These are phyloP conservation scores for Fusarium incarnatum DNA, from an alignment of 2,329 filamentous ascomycete species.

Conservation along the genomic window DNA sequence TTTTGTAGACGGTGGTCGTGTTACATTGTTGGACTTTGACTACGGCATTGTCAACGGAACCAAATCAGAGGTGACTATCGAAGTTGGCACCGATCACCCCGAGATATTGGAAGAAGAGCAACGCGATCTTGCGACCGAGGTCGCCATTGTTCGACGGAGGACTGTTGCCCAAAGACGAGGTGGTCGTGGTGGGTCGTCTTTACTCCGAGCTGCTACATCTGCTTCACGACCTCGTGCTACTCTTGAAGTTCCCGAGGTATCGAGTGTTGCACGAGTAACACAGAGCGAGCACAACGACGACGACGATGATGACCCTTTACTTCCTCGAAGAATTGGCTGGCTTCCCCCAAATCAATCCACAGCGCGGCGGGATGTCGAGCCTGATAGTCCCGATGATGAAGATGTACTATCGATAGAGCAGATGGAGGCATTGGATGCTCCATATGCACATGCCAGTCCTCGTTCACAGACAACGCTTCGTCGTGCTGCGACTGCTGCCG, in stretches of 20 bases:
- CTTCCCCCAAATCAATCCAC: slow-evolving; percentile 23
- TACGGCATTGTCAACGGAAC: slow-evolving; percentile 68
- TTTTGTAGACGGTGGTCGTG: slow-evolving; percentile 81
- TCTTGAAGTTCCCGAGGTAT: slow-evolving; percentile 50
- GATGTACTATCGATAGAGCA: slow-evolving; percentile 65
- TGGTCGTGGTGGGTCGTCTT: slow-evolving; percentile 53
- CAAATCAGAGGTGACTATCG: slow-evolving; percentile 72
- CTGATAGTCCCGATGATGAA: slow-evolving; percentile 50
- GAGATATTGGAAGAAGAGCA: slow-evolving; percentile 79
- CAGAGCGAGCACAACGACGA: slow-evolving; percentile 47
- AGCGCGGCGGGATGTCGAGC: slow-evolving; percentile 28
- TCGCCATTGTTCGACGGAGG: slow-evolving; percentile 80
- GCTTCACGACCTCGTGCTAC: slow-evolving; percentile 47
- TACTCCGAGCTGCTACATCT: slow-evolving; percentile 63
- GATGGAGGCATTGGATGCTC: slow-evolving; percentile 74
- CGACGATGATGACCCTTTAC: slow-evolving; percentile 62
- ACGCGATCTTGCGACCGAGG: slow-evolving; percentile 80
- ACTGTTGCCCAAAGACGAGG: slow-evolving; percentile 74
- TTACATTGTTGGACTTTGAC: slow-evolving; percentile 80
- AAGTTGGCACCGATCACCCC: slow-evolving; percentile 77
- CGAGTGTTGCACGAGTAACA: slow-evolving; percentile 45
- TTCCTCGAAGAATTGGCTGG: slow-evolving; percentile 61
- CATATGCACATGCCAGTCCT: slow-evolving; percentile 78
- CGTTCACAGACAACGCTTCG: slow-evolving; percentile 77
- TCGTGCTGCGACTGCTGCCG: slow-evolving; percentile 80